Conservation (phyloP, 805 yeast genomes). For the Candida oleophila region DNA sequence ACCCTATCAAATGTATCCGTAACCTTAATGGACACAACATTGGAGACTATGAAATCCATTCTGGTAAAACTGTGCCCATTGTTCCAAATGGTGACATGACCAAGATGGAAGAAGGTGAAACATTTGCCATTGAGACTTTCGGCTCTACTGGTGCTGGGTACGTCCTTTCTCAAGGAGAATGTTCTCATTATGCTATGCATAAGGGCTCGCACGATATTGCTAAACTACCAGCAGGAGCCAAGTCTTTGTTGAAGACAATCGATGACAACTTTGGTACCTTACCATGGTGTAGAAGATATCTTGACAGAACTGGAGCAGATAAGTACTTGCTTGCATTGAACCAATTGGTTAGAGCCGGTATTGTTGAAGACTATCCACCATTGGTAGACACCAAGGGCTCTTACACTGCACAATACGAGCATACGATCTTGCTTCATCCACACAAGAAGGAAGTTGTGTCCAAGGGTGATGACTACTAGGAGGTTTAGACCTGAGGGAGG, state of each 20-base stretch:
- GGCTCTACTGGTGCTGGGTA: slow-evolving; percentile 96
- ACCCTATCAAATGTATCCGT: slow-evolving; percentile 84
- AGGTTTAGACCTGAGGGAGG: background rate
- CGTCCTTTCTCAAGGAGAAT: slow-evolving; percentile 84
- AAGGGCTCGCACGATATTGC: slow-evolving; percentile 37
- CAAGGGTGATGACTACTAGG: slow-evolving; percentile 86
- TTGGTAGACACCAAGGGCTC: slow-evolving; percentile 78
- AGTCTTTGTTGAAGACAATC: slow-evolving; percentile 64
- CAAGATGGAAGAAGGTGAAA: slow-evolving; percentile 98
- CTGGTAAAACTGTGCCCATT: slow-evolving; percentile 95
- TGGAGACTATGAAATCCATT: slow-evolving; percentile 80
- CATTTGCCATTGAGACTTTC: slow-evolving; percentile 96
- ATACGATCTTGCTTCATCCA: slow-evolving; percentile 87
- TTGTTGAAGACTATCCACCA: slow-evolving; percentile 95
- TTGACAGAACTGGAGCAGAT: slow-evolving; percentile 89
- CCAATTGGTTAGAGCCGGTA: slow-evolving; percentile 78
- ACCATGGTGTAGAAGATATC: slow-evolving; percentile 94
- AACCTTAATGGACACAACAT: slow-evolving; percentile 95
- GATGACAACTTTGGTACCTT: slow-evolving; percentile 86
- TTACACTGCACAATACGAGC: slow-evolving; percentile 96
- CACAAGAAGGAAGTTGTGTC: slow-evolving; percentile 92
- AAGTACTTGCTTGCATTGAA: slow-evolving; percentile 86
- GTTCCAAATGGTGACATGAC: slow-evolving; percentile 91
- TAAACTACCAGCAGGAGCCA: slow-evolving; percentile 67
- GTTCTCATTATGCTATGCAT: slow-evolving; percentile 85